Evolutionary conservation across 768 basidiomycete genomes (phyloP), one percentile per base, ranked within the genome.

Genomic region (Boletellus ananas): DNA sequence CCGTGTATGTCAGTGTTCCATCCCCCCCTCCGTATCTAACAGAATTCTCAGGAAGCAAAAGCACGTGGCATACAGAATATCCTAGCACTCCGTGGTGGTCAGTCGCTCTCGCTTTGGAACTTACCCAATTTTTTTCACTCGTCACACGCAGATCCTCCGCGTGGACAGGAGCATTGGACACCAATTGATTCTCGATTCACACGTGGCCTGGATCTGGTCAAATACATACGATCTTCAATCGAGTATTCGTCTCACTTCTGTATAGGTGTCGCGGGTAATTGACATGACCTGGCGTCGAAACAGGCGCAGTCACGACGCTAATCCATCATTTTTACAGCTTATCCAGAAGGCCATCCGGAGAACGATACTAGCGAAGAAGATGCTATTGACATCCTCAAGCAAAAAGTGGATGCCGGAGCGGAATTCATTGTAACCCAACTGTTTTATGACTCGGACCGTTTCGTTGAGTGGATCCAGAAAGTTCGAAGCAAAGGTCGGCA

Each of bases 371-470:
- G 76, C 46, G 83, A 85, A 61, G 84, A 86, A 45, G 67, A 71
- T 36, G 79, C 87, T 59, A 70, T 98, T 16, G 72, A 78, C 2
- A 74, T 83, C 59, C 74, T 99, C 49, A 90, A 88, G 66, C 77
- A 78, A 38, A 99, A 98, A 67, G 84, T 96, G 34, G 86, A 95
- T 59, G 93, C 90, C 0, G 96, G 96, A 14, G 95, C 95, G 2
- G 90, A 97, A 61, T 98, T 92, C 65, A 90, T 99, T 52, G 75
- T 98, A 44, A 98, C 96, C 0, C 96, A 99, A 60, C 75, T 98
- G 6, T 99, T 99, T 70, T 99, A 98, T 70, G 95, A 99, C 63
- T 81, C 87, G n/a, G 84, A 93, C 43, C 78, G 79, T 14, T 98
- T 96, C 70, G 67, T 92, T 27, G 61, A 70, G 14, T 99, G 96